Base-by-base conservation (phyloP, 768 basidiomycete species). In the Xerocomus potaroensis region DNA sequence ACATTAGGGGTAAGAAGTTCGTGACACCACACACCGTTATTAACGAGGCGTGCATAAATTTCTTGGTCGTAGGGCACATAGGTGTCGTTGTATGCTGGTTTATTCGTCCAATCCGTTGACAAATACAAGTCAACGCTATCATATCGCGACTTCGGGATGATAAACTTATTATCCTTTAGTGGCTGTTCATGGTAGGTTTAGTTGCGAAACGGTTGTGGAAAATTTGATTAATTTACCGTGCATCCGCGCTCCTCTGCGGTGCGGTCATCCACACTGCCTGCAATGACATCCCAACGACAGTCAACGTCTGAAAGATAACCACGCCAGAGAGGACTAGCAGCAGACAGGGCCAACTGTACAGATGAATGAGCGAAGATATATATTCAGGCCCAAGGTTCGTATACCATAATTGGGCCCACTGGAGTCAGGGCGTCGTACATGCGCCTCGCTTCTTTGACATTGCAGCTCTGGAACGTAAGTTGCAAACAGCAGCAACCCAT, bases 401-500 rank as follows among this genome's bases (percentile, higher is more conserved):
- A 41, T 55, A 95, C 94, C 79, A 99, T 81, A 51, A 99, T 92
- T 5, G 96, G 96, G 3, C 91, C 91, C 22, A 99, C 73, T 10
- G 96, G 96, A 18, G 96, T 84, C 41, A 99, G 74, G n/a, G 89
- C 90, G 64, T 99, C 96, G 63, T 99, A 99, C 69, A 97, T 81
- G 45, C 89, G 75, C 61, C 91, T 77, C 10, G 96, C 93, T 64
- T 99, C 93, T 26, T 79, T 76, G 22, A 99, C 83, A 69, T 91
- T 92, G 68, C 91, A 96, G 3, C 93, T 87, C 67, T 99, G 96
- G 71, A 98, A 97, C 12, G 96, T 99, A 50, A 98, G 76, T 60
- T 99, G 96, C 42, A 99, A 74, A 67, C 96, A 98, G 60, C 91
- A 95, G 56, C 95, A 98, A 6, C 96, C 96, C 96, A 98, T 99